Conservation (phyloP, 2,329 filamentous ascomycete species). For the Cytospora paraplurivora region DNA sequence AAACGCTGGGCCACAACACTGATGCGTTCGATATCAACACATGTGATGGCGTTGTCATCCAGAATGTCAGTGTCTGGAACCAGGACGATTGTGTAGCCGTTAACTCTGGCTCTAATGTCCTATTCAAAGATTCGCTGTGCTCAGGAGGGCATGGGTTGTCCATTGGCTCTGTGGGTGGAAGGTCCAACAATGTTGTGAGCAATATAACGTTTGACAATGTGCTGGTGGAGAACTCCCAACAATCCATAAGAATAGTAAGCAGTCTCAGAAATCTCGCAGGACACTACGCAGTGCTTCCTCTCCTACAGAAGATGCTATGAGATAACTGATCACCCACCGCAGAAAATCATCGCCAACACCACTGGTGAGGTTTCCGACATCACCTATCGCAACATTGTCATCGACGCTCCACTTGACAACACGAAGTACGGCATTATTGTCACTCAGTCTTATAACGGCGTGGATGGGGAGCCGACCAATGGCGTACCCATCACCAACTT, state of each 20-base stretch:
- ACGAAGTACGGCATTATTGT: slow-evolving; percentile 58
- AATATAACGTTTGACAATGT: slow-evolving; percentile 53
- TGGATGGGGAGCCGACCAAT: slow-evolving; percentile 44
- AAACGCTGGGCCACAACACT: slow-evolving; percentile 50
- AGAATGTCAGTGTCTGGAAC: slow-evolving; percentile 54
- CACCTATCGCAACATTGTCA: slow-evolving; percentile 55
- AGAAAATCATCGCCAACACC: slow-evolving; percentile 54
- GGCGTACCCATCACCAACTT: slow-evolving; percentile 50
- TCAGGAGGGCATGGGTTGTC: slow-evolving; percentile 59
- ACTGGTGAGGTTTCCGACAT: slow-evolving; percentile 55
- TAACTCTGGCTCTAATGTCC: slow-evolving; percentile 52
- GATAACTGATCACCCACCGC: slow-evolving; percentile 45
- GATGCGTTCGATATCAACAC: slow-evolving; percentile 55
- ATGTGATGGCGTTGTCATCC: slow-evolving; percentile 51
- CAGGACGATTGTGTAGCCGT: slow-evolving; percentile 63
- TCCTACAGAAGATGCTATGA: not conserved
- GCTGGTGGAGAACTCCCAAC: slow-evolving; percentile 50
- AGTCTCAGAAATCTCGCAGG: slow-evolving; percentile 30
- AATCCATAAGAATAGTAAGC: slow-evolving; percentile 15
- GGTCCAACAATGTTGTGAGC: slow-evolving; percentile 55
- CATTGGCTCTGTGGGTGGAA: slow-evolving; percentile 61
- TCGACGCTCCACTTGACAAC: slow-evolving; percentile 44
- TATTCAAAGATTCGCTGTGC: slow-evolving; percentile 47
- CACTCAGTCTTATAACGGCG: slow-evolving; percentile 58
- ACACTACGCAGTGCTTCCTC: too few species aligned